Conservation (phyloP, 345 rosid genomes). For the Salix brachista region DNA sequence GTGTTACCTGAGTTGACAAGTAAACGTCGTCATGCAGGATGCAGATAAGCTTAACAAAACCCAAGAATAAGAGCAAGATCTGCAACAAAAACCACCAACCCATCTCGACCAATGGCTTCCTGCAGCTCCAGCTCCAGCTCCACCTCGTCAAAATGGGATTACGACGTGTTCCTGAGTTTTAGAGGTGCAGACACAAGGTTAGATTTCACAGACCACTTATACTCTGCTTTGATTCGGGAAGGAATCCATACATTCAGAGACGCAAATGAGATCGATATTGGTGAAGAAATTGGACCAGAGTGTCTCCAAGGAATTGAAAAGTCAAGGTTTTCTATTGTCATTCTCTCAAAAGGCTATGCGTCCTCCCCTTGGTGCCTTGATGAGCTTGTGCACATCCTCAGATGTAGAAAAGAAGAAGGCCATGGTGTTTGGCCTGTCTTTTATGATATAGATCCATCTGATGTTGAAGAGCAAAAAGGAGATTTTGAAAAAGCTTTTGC, state of each 20-base stretch:
- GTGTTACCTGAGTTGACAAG: not conserved
- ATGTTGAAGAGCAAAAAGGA: constrained; percentile 2
- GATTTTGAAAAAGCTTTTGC: constrained; percentile 1
- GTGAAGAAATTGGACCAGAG: constrained; percentile 1
- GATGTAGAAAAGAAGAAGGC: not conserved
- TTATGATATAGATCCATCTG: constrained; percentile 11
- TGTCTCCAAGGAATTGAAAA: not conserved
- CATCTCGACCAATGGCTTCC: not conserved
- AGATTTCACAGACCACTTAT: constrained; percentile 6
- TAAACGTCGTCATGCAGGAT: not conserved
- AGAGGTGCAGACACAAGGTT: constrained; percentile 5
- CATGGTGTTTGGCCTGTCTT: constrained; percentile 3
- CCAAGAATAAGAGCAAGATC: not conserved
- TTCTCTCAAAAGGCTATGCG: constrained; percentile 8
- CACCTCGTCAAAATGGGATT: not conserved
- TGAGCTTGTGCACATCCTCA: constrained; percentile 6
- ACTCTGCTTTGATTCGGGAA: not conserved
- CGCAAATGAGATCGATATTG: not conserved
- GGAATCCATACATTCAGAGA: constrained; percentile 11
- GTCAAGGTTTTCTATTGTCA: not conserved
- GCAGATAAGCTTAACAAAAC: not conserved
- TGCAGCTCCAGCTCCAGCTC: not conserved
- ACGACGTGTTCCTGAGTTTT: constrained; percentile 15
- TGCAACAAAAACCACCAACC: not conserved
- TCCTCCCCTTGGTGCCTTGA: constrained; percentile 11